These are phyloP conservation scores for Volvox reticuliferus DNA, from an alignment of 139 green algal species.

Conservation along the genomic window DNA sequence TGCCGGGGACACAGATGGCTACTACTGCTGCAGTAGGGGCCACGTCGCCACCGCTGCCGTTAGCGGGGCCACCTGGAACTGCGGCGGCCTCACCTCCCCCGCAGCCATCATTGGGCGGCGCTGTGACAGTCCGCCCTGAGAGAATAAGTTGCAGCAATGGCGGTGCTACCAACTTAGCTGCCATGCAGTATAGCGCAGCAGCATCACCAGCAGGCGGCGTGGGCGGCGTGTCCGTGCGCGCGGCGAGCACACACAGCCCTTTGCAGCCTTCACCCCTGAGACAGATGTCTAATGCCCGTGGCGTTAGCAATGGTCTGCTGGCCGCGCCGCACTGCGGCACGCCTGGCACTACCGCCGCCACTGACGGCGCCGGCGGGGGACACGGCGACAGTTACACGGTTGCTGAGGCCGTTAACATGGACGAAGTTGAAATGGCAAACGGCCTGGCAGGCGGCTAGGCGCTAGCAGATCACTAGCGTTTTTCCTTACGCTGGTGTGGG, in stretches of 20 bases:
- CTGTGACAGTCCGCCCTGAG: not conserved
- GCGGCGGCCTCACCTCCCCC: not conserved
- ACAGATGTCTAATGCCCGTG: conserved; percentile 29
- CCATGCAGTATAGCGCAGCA: not conserved
- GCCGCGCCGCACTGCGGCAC: not conserved
- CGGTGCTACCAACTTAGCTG: not conserved
- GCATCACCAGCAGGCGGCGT: not conserved
- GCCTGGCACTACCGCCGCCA: not conserved
- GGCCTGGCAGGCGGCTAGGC: not conserved
- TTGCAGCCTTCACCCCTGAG: conserved; percentile 36
- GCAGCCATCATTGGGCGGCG: not conserved
- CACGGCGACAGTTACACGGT: not conserved
- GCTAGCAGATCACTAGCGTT: too few species aligned
- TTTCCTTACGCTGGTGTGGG: too few species aligned
- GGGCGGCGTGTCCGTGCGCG: not conserved
- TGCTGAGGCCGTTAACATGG: not conserved
- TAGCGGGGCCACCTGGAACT: not conserved
- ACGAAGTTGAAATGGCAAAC: not conserved
- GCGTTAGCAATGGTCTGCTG: not conserved
- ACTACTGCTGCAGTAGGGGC: not conserved
- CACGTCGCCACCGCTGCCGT: not conserved
- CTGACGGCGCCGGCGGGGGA: not conserved
- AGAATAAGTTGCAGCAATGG: not conserved
- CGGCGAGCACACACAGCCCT: conserved; percentile 11
- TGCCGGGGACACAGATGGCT: not conserved